Evolutionary conservation across 2,329 filamentous ascomycete genomes (phyloP), one percentile per base, ranked within the genome.

Genomic region (Pseudogymnoascus sp.): DNA sequence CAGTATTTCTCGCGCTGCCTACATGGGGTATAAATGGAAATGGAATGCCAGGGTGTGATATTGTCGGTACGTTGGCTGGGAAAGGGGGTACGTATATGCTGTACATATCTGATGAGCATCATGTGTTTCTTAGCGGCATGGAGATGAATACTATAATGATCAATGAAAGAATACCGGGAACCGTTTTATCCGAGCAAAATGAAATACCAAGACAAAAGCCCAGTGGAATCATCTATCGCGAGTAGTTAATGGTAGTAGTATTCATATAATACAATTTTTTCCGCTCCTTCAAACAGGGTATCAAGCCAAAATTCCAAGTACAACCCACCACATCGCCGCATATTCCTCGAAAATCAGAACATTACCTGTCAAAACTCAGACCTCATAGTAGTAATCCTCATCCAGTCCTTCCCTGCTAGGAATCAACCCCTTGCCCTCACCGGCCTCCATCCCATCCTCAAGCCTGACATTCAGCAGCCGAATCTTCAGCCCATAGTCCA

Each of bases 361-460:
- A 6, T 8, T 1, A 36, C 41, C 18, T 25, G 16, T 16, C 6
- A 28, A 57, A 30, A 18, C 37, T 76, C 67, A 89, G 43, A 89
- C 81, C 73, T 93, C 90, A 76, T 95, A 97, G 76, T 88, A 97
- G 74, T 95, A 99, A 73, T 97, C 88, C 66, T 96, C 91, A 73
- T 96, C 90, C 66, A 97, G 74, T 0, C 90, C 92, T 68, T 94
- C 89, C 60, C 94, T 80, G 69, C 86, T 89, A 2, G 94, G 93
- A 65, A 96, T 85, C 62, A 84, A 80, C 12, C 90, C 90, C 4
- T 86, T 85, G 39, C 88, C 89, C n/a, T 62, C 60, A 81, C 59
- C 80, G 79, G 60, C 84, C 84, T 22, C 83, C 86, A 50, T 83
- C 5, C 80, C 80, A 58, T 84, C 89, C 72, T 97, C 91, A 76